Conservation (phyloP, 2,329 filamentous ascomycete species). For the Botryotinia calthae region DNA sequence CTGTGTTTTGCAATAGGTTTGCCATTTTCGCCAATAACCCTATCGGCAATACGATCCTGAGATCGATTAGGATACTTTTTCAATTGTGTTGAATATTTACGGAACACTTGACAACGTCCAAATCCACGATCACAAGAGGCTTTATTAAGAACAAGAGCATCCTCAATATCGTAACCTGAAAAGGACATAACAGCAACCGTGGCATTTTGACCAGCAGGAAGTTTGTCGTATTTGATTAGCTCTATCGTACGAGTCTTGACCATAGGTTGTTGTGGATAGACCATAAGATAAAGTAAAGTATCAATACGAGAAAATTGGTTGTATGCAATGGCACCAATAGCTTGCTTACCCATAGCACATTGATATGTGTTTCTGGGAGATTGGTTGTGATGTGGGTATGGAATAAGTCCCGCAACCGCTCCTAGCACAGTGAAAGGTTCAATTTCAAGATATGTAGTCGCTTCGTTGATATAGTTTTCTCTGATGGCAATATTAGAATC, state of each 20-base stretch:
- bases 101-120: slow-evolving; percentile 95
- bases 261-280: slow-evolving; percentile 96
- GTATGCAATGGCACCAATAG: slow-evolving; percentile 95
- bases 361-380: slow-evolving; percentile 98
- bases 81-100: slow-evolving; percentile 83
- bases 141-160: slow-evolving; percentile 95
- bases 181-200: slow-evolving; percentile 99
- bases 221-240: slow-evolving; percentile 93
- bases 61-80: slow-evolving; percentile 86
- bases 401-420: slow-evolving; percentile 92
- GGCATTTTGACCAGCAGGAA: slow-evolving; percentile 94
- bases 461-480: slow-evolving; percentile 76
- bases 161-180: slow-evolving; percentile 98
- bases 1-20: slow-evolving; percentile 65
- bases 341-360: slow-evolving; percentile 99
- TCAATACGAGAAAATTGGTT: slow-evolving; percentile 98
- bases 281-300: slow-evolving; percentile 91
- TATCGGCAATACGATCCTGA: slow-evolving; percentile 62
- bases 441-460: slow-evolving; percentile 93
- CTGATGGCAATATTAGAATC: slow-evolving; percentile 91
- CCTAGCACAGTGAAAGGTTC: slow-evolving; percentile 97
- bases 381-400: slow-evolving; percentile 98
- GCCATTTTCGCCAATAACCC: slow-evolving; percentile 54
- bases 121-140: slow-evolving; percentile 93
- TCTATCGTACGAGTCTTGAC: slow-evolving; percentile 97